Base-by-base conservation (phyloP, 169 alveolate species). In the Cryptosporidium baileyi region DNA sequence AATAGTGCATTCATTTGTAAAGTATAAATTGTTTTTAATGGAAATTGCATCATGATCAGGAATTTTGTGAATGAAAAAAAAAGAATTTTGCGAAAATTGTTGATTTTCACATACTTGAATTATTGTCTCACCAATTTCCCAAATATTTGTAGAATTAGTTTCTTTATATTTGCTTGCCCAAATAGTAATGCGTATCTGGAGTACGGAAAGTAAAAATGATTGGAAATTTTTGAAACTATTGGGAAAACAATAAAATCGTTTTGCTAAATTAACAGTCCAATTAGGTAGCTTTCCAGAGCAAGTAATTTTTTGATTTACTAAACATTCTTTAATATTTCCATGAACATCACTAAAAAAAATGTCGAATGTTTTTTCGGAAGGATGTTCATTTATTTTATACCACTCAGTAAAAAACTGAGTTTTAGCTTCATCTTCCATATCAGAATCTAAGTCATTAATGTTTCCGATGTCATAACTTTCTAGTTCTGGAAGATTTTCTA, bases 391-490 rank as follows among this genome's bases (percentile, higher is more conserved):
- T 3, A 24, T n/a, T n/a, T 9, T n/a, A 54, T 22, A 74, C 85
- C 85, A 74, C 4, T 54, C 43, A 40, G 85, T 54, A 11, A 15
- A 22, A 51, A 74, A 74, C 24, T 51, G 63, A 36, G 67, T 74
- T n/a, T n/a, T n/a, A n/a, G n/a, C n/a, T n/a, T n/a, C n/a, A n/a
- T n/a, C n/a, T n/a, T n/a, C n/a, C n/a, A n/a, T n/a, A 19, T 74
- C 57, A 34, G 85, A 74, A 22, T 74, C 59, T 11, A 19, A 34
- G n/a, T 54, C 52, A 49, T 74, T 38, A n/a, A 36, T n/a, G 49
- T 13, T 34, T 30, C 40, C 8, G 8, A 13, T 26, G 19, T 57
- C 28, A 24, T 15, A 47, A 24, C 40, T 36, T 36, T 26, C 40
- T 32, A 54, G 38, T 36, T 40, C 34, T 52, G 26, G 41, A 24